Percentiles rank a stretch among this genome's conserved stretches.
phyloP scores from a whole-genome alignment of 805 yeast genomes.

The Barnettozyma sucrosica region DNA sequence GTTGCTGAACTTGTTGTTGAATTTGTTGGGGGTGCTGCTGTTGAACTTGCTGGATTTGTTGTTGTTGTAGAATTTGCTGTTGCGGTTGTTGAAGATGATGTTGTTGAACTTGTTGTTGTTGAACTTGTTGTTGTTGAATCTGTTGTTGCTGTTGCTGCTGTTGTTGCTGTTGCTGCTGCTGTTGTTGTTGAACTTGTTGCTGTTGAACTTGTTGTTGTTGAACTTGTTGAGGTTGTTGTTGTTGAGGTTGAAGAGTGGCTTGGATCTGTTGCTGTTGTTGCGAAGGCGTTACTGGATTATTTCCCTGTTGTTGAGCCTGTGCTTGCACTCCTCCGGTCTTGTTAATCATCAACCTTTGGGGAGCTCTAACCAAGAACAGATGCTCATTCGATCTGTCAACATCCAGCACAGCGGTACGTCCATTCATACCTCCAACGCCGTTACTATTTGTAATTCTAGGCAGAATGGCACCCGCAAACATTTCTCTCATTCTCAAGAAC shows the following conservation, averaged over 20 bases:
- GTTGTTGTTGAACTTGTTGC: background rate
- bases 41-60: constrained; percentile 13
- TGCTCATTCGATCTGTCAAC: constrained; percentile 69
- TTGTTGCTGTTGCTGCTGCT: constrained; percentile 2
- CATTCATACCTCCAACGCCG: constrained; percentile 69
- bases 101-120: constrained; percentile 5
- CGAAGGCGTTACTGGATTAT: constrained; percentile 1
- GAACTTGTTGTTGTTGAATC: constrained; percentile 5
- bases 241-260: constrained; percentile 4
- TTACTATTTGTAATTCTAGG: constrained; percentile 53
- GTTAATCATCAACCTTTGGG: constrained; percentile 34
- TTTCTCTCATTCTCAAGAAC: constrained; percentile 85
- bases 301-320: constrained; percentile 2
- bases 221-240: constrained; percentile 1
- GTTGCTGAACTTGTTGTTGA: constrained; percentile 6
- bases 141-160: constrained; percentile 5
- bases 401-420: constrained; percentile 72
- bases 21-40: constrained; percentile 14
- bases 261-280: constrained; percentile 10
- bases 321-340: constrained; percentile 1
- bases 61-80: constrained; percentile 10
- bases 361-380: constrained; percentile 44
- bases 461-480: constrained; percentile 81
- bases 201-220: constrained; percentile 3
- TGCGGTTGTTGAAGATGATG: constrained; percentile 1